Conservation (phyloP, 1,139 yeast species). For the Saccharomyces hybrid region DNA sequence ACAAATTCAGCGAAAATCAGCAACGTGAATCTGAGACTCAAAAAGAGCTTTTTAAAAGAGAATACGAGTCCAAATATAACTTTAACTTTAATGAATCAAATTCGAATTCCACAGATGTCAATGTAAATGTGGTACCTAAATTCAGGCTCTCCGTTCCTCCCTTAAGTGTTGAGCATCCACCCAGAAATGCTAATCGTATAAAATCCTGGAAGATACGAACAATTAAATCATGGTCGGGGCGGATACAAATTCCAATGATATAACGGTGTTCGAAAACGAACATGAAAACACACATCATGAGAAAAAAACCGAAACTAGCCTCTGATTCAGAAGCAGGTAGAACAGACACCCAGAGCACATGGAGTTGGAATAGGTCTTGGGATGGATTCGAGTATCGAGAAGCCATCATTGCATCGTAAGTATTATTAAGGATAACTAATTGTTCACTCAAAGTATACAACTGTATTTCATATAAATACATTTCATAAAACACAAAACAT, state of each 20-base stretch:
- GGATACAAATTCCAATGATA: neutral
- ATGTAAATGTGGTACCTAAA: slow-evolving; percentile 5
- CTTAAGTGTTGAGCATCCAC: slow-evolving; percentile 9
- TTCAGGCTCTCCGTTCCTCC: slow-evolving; percentile 14
- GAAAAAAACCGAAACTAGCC: neutral
- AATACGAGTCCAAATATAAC: neutral
- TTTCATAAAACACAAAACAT: neutral
- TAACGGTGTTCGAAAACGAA: neutral
- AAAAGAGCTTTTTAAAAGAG: neutral
- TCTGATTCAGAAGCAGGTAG: neutral
- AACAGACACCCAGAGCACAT: neutral
- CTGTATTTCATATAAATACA: neutral
- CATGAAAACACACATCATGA: neutral
- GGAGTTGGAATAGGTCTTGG: neutral
- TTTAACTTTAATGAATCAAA: neutral
- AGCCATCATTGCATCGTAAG: neutral
- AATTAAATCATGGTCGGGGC: neutral
- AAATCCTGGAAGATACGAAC: neutral
- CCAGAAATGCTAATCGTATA: neutral
- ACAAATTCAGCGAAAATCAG: neutral
- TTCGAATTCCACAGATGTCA: neutral
- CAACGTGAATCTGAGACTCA: neutral
- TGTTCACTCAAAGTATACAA: neutral
- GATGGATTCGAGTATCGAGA: neutral
- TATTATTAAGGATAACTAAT: neutral